Evolutionary conservation across 306 rosid species (phyloP), one percentile per base, ranked within the genome.

Genomic region (Sicyos edulis): DNA sequence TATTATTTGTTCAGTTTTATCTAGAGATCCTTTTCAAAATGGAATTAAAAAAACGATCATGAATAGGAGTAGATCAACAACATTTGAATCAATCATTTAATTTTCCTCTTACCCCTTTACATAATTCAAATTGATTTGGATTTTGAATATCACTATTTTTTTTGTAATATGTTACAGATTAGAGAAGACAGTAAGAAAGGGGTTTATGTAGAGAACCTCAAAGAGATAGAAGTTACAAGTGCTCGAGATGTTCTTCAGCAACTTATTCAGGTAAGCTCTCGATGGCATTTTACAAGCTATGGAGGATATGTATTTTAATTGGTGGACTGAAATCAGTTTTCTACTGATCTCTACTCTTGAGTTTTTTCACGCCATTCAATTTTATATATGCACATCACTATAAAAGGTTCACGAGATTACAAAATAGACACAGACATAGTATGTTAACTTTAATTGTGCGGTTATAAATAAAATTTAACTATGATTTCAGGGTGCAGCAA

Each of bases 181-280:
- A 86, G 99, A 77, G 99, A 93, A 91, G 99, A 93, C 70, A 88
- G 24, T 44, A 93, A 87, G 88, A 93, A 93, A 85, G 99, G 99
- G 63, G 83, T 88, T 73, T 87, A 93, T 75, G 99, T 93, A n/a
- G 99, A 93, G 78, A 91, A 83, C 75, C 87, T 91, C 73, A 93
- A 88, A 83, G 99, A 93, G 86, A 80, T 83, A 62, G 99, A 93
- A 88, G 96, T 84, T 60, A 52, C 86, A 44, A 88, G 93, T 76
- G 96, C 96, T 74, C 89, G 97, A 77, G 99, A 93, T 82, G 96
- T 93, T 75, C 84, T 93, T 73, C 96, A 88, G 70, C 95, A 86
- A 73, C 96, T 93, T 77, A 82, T 91, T 76, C 92, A 93, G 79
- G 99, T 91, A 88, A 52, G 40, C 29, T 58, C 67, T 67, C 56